A percentile compares a stretch with the other conserved stretches of the same genome.
These are phyloP conservation scores for Fonsecaea monophora DNA, from an alignment of 2,329 filamentous ascomycete genomes.

Conservation along the genomic window DNA sequence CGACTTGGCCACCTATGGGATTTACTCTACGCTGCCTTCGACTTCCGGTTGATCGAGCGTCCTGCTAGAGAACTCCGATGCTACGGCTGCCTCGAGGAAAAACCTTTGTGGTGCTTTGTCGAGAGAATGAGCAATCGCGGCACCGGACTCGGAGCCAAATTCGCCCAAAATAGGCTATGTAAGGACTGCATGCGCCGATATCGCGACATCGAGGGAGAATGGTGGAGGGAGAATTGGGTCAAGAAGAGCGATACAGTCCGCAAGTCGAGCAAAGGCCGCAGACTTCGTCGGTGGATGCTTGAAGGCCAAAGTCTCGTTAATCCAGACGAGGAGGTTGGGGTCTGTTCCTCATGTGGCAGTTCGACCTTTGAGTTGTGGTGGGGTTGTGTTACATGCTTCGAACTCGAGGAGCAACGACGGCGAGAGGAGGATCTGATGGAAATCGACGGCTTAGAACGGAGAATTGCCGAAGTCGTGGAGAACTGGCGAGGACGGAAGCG, in stretches of 20 bases:
- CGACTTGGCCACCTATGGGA: constrained; percentile 29
- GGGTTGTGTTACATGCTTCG: constrained; percentile 35
- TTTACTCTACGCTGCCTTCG: constrained; percentile 28
- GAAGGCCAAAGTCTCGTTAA: constrained; percentile 32
- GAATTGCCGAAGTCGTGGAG: constrained; percentile 36
- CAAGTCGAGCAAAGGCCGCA: constrained; percentile 13
- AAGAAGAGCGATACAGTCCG: constrained; percentile 27
- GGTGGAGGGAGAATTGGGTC: constrained; percentile 38
- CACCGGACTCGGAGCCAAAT: constrained; percentile 31
- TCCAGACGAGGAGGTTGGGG: constrained; percentile 31
- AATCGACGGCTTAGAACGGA: constrained; percentile 21
- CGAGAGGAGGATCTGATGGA: constrained; percentile 25
- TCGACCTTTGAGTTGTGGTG: constrained; percentile 33
- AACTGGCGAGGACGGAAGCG: constrained; percentile 33
- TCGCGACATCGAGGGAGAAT: constrained; percentile 31
- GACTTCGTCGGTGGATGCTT: constrained; percentile 28
- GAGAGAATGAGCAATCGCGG: constrained; percentile 37
- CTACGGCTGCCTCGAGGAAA: constrained; percentile 35
- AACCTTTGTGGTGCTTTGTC: constrained; percentile 34
- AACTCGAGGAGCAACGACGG: constrained; percentile 30
- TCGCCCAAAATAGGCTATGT: constrained; percentile 31
- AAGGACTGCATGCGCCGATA: constrained; percentile 38
- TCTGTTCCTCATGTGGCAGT: constrained; percentile 32
- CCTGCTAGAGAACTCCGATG: constrained; percentile 31
- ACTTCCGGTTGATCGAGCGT: constrained; percentile 30